Conservation (phyloP, 2,329 filamentous ascomycete genomes). For the Trichoderma gracile region DNA sequence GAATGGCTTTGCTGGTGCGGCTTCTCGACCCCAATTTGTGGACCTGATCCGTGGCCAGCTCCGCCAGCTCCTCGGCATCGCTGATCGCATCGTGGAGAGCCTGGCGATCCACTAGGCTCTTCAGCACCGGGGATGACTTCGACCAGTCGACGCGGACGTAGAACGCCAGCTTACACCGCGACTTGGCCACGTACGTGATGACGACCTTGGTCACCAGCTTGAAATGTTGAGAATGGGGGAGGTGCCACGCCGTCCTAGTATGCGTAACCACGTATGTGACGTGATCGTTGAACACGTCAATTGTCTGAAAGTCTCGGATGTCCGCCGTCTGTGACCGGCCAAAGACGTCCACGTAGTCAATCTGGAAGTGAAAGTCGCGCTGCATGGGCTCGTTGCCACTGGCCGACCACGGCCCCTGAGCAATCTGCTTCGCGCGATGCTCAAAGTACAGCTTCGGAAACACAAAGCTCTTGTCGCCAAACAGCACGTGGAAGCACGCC, state of each 20-base stretch:
- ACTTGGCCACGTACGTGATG: constrained; percentile 90
- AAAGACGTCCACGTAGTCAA: constrained; percentile 66
- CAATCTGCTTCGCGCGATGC: constrained; percentile 73
- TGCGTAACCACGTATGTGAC: constrained; percentile 66
- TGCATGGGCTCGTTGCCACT: constrained; percentile 70
- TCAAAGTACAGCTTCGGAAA: constrained; percentile 91
- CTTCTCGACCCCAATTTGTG: constrained; percentile 71
- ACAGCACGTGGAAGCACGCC: constrained; percentile 91
- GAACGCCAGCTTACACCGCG: constrained; percentile 85
- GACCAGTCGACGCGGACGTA: constrained; percentile 89
- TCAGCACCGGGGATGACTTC: constrained; percentile 62
- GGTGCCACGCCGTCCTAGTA: constrained; percentile 72
- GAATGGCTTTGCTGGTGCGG: constrained; percentile 74
- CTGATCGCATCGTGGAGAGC: constrained; percentile 74
- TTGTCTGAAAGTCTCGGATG: constrained; percentile 79
- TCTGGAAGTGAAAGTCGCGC: constrained; percentile 79
- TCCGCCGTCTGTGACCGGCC: constrained; percentile 61
- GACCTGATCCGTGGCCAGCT: constrained; percentile 76
- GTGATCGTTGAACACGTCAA: constrained; percentile 80
- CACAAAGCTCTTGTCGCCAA: constrained; percentile 92
- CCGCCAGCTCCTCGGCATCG: constrained; percentile 72
- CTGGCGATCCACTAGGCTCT: constrained; percentile 64
- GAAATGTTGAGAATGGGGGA: constrained; percentile 78
- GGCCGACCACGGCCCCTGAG: constrained; percentile 78
- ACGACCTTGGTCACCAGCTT: constrained; percentile 86